Conservation (phyloP, 208 protist species). For the Wallacemonas sp. region DNA sequence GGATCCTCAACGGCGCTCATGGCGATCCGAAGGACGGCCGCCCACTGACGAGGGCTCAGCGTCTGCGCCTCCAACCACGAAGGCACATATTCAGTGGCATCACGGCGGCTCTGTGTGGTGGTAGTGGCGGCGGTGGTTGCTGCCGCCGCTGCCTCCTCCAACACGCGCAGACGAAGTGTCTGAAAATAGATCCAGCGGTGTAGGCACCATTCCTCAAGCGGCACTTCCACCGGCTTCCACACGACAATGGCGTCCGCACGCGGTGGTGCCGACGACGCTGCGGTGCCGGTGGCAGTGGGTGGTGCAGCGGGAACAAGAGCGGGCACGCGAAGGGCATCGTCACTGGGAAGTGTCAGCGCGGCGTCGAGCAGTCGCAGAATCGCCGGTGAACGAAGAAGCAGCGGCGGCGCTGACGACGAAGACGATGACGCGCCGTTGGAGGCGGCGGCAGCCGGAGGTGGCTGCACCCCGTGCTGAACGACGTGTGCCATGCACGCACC, state of each 20-base stretch:
- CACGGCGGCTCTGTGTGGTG: no score
- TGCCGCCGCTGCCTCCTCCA: background rate
- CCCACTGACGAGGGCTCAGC: conserved; percentile 12
- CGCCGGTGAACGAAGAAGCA: conserved; percentile 9
- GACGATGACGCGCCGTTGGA: no score
- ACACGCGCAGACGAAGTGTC: background rate
- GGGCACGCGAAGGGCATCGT: conserved; percentile 18
- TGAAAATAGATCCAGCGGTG: conserved; percentile 28
- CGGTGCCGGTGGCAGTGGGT: background rate
- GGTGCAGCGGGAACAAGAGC: background rate
- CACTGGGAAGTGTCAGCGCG: conserved; percentile 17
- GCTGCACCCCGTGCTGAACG: background rate
- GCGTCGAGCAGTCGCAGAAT: conserved; percentile 17
- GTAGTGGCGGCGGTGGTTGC: no score
- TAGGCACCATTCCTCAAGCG: conserved; percentile 55
- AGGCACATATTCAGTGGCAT: no score
- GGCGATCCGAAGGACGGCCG: conserved; percentile 20
- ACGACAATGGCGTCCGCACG: background rate
- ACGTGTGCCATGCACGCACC: background rate
- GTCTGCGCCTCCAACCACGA: background rate
- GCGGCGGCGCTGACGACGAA: background rate
- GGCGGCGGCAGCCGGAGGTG: no score
- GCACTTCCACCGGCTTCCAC: conserved; percentile 12
- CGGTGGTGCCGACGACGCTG: background rate
- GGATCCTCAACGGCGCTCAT: conserved; percentile 3